These are phyloP conservation scores for Bipolaris zeicola DNA, from an alignment of 2,329 filamentous ascomycete genomes.

Conservation along the genomic window DNA sequence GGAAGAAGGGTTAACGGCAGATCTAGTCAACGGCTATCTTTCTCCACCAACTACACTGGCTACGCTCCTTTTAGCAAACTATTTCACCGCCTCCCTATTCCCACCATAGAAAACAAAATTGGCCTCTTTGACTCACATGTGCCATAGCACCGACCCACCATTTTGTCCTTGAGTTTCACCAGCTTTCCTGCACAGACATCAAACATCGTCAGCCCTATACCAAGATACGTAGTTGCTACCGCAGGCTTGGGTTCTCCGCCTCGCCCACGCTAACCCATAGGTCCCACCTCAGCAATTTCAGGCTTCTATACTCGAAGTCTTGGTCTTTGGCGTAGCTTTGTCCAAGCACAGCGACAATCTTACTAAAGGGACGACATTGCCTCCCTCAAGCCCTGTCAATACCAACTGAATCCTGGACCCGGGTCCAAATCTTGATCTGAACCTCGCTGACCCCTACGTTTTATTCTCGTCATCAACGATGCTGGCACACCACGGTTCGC, in stretches of 20 bases:
- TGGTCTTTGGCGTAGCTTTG: conserved; percentile 13
- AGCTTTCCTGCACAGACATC: conserved; percentile 8
- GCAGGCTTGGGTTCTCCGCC: conserved; percentile 13
- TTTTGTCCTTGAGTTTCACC: not conserved
- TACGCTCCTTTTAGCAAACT: conserved; percentile 8
- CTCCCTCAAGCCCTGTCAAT: conserved; percentile 10
- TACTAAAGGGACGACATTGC: conserved; percentile 13
- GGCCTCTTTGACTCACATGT: conserved; percentile 11
- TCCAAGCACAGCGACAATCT: conserved; percentile 5
- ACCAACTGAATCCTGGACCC: conserved; percentile 11
- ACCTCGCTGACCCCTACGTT: conserved; percentile 9
- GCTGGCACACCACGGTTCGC: conserved; percentile 18
- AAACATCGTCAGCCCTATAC: conserved; percentile 31
- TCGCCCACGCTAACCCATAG: conserved; percentile 25
- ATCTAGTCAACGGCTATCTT: conserved; percentile 15
- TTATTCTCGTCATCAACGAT: conserved; percentile 19
- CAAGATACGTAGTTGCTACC: conserved; percentile 20
- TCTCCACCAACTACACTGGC: not conserved
- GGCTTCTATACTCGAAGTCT: conserved; percentile 13
- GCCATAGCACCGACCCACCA: conserved; percentile 10
- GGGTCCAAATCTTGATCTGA: conserved; percentile 15
- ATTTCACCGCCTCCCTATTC: conserved; percentile 20
- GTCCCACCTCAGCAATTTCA: conserved; percentile 24
- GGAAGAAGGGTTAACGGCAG: conserved; percentile 12
- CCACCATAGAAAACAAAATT: conserved; percentile 10